A percentile compares a stretch with the other conserved stretches of the same genome.
Conservation (phyloP, 345 rosid genomes). For the Theobroma cacao region DNA sequence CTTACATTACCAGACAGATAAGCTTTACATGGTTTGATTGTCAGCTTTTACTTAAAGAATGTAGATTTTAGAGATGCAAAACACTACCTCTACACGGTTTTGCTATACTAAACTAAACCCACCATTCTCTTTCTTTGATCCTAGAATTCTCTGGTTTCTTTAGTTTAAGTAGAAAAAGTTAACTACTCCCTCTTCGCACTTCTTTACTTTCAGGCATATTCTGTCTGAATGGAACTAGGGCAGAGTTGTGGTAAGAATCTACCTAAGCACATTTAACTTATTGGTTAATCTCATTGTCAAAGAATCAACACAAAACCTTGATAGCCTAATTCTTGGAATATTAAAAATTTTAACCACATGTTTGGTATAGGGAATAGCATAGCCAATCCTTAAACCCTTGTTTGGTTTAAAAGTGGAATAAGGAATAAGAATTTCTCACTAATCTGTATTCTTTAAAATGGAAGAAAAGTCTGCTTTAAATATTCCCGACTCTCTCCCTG, state of each 20-base stretch:
- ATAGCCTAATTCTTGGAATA: background rate
- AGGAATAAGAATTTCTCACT: too few species aligned
- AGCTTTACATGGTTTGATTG: background rate
- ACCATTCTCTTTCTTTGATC: background rate
- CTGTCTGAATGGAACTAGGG: background rate
- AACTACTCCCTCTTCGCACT: background rate
- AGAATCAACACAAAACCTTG: background rate
- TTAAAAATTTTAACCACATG: too few species aligned
- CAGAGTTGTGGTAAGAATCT: background rate
- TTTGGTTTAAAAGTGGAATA: too few species aligned
- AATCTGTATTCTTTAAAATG: too few species aligned
- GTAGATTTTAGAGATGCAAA: background rate
- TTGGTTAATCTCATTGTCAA: background rate
- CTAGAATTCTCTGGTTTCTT: background rate
- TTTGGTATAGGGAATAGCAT: too few species aligned
- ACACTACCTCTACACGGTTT: background rate
- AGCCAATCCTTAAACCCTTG: too few species aligned
- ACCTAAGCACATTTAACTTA: background rate
- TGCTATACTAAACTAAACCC: background rate
- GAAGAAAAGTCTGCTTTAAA: too few species aligned
- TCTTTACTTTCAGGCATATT: background rate
- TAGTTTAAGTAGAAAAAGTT: background rate
- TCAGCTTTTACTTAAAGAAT: background rate
- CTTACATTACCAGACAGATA: background rate
- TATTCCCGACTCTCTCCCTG: too few species aligned